phyloP scores from a whole-genome alignment of 495 filamentous ascomycete genomes.

The Penicillium riverlandense region DNA sequence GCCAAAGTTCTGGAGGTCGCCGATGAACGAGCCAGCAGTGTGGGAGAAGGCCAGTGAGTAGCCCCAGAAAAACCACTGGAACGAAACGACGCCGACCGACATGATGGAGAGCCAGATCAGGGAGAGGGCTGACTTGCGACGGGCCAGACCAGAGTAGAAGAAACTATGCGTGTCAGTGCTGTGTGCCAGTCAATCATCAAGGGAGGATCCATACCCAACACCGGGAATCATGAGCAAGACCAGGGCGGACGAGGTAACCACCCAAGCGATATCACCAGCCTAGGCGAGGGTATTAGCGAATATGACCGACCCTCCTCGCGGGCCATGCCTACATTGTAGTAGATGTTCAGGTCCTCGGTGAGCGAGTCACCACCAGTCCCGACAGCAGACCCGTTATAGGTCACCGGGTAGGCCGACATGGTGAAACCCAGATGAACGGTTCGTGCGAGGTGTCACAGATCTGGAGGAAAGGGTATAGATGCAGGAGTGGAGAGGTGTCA shows the following conservation, averaged over 20 bases:
- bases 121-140: conserved; percentile 89
- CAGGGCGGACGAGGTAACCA: conserved; percentile 79
- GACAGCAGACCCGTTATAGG: conserved; percentile 56
- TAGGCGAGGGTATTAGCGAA: conserved; percentile 26
- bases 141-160: conserved; percentile 98
- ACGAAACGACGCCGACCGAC: conserved; percentile 81
- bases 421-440: conserved; percentile 4
- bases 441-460: conserved; percentile 1
- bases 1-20: conserved; percentile 79
- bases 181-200: not conserved
- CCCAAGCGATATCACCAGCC: conserved; percentile 88
- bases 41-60: conserved; percentile 93
- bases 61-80: conserved; percentile 99
- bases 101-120: conserved; percentile 97
- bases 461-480: too few species aligned
- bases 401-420: conserved; percentile 35
- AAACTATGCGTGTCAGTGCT: conserved; percentile 45
- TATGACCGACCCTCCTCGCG: not conserved
- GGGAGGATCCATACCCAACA: conserved; percentile 55
- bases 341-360: conserved; percentile 68
- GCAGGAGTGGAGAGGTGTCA: too few species aligned
- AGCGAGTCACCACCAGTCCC: conserved; percentile 69
- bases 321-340: conserved; percentile 57
- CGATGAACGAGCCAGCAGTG: conserved; percentile 73
- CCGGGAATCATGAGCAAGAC: conserved; percentile 98